Evolutionary conservation across 805 yeast species (phyloP).

Genomic region (Torulaspora quercuum): DNA sequence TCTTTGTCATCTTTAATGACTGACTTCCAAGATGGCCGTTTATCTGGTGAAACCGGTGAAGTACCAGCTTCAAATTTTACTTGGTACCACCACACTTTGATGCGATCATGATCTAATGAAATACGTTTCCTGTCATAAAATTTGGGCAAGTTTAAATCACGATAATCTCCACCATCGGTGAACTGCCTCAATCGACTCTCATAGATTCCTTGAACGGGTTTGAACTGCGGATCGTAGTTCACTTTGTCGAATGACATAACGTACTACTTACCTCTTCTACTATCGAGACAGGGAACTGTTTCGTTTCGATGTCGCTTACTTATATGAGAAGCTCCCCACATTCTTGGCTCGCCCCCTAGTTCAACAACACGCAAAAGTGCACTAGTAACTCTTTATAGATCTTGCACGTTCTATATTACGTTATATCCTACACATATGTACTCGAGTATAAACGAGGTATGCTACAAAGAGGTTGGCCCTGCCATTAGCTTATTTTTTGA

Average conservation of each 20-base stretch:
- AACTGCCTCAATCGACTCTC: constrained; percentile 58
- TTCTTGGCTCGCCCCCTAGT: not conserved
- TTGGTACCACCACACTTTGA: constrained; percentile 62
- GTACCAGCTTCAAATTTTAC: constrained; percentile 55
- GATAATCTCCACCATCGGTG: constrained; percentile 70
- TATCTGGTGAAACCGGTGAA: constrained; percentile 40
- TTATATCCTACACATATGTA: constrained; percentile 3
- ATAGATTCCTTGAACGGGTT: constrained; percentile 61
- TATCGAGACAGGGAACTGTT: no score
- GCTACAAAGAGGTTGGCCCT: not conserved
- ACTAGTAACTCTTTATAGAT: no score
- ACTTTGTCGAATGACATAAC: constrained; percentile 24
- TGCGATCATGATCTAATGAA: constrained; percentile 41
- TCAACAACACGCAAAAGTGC: no score
- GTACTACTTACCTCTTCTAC: not conserved
- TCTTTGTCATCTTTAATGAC: constrained; percentile 26
- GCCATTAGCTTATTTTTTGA: constrained; percentile 26
- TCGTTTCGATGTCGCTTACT: no score
- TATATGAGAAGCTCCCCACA: not conserved
- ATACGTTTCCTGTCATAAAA: constrained; percentile 65
- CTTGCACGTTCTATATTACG: not conserved
- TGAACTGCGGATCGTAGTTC: constrained; percentile 50
- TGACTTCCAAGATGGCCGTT: constrained; percentile 36
- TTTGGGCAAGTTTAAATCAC: constrained; percentile 69
- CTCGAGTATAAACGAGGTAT: no score